Base-by-base conservation (phyloP, 2,329 filamentous ascomycete genomes). In the Diaporthe batatas region DNA sequence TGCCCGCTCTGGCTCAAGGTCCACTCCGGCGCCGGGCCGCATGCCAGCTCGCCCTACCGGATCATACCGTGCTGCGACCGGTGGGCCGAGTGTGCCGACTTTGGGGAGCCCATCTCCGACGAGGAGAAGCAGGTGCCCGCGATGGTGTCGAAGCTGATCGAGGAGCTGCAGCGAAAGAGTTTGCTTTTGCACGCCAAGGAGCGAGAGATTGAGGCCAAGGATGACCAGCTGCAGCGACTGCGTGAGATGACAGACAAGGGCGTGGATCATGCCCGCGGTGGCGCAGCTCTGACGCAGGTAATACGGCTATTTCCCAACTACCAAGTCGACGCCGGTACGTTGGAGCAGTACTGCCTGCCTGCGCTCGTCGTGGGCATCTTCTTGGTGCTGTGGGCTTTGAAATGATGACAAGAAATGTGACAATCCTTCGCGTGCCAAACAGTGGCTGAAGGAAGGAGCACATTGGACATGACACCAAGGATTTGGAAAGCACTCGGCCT, bases 1-100 rank as follows among this genome's bases (percentile, higher is more conserved):
- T 74, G 73, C 36, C 73, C 54, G 12, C 73, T 74, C 12, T 74
- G 73, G 73, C 68, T 74, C 5, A 68, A 29, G 5, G 70, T 70
- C 32, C 67, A 39, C 47, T 47, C 57, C n/a, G 36, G 39, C 29
- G 65, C n/a, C 21, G n/a, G 36, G 18, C 59, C 44, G 47, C 39
- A 36, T 5, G 51, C 49, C 2, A 25, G 29, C 29, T 53, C 53
- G 39, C 39, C 68, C 10, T 73, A 68, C 49, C 67, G 71, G 44
- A 68, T 74, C 47, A 39, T 68, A 2, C 73, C 73, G 6, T 74
- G 73, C 39, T 74, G 73, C n/a, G 71, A 68, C 4, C 8, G 25
- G 3, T 74, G 73, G 73, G 39, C 39, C 5, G 71, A 73, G 36
- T 44, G 54, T 5, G 53, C 72, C 23, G 59, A 73, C 34, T 71